Evolutionary conservation across 1,284 basidiomycete species (phyloP), one percentile per base, ranked within the genome.

Genomic region (Ustilago shanxiensis): DNA sequence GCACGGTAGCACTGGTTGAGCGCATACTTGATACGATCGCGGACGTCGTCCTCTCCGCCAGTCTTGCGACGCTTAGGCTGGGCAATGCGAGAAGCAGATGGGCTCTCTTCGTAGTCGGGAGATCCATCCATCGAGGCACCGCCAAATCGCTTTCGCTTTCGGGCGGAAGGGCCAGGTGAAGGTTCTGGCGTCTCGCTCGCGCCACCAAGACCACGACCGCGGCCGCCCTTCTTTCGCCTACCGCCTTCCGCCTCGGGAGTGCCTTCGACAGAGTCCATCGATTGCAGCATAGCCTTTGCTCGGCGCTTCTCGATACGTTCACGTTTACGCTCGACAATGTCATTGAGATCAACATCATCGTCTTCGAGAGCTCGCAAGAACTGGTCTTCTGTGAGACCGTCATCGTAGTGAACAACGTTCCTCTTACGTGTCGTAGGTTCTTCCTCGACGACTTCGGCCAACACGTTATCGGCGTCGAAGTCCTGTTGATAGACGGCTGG

Each of bases 311-410:
- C 84, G 47, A 83, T 81, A 9, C 83, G 77, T 64, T 85, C 85
- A 4, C 86, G 65, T 71, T 86, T 86, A 64, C 80, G 79, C 69
- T 85, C 86, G 13, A 85, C 85, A 33, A 86, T 83, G 20, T 86
- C 83, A 53, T 74, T 71, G 50, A 95, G 87, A 84, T 96, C 94
- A 45, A 88, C 88, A 60, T 94, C 93, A 44, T 93, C 93, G 41
- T 94, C 93, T 83, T 94, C 93, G 60, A 97, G 87, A 37, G 94
- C 94, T n/a, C 83, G 78, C 51, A 86, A 57, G 75, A 85, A 98
- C 80, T 96, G 93, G 84, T 98, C 95, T 82, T 98, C 95, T 60
- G 92, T 93, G 58, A 98, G 89, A 20, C 95, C 95, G 85, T 98
- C 96, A 74, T 93, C 95, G 86, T 99, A 99, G 84, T 92, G 93